These are phyloP conservation scores for Piper longum DNA, from an alignment of 164 flowering plant species.

Conservation along the genomic window DNA sequence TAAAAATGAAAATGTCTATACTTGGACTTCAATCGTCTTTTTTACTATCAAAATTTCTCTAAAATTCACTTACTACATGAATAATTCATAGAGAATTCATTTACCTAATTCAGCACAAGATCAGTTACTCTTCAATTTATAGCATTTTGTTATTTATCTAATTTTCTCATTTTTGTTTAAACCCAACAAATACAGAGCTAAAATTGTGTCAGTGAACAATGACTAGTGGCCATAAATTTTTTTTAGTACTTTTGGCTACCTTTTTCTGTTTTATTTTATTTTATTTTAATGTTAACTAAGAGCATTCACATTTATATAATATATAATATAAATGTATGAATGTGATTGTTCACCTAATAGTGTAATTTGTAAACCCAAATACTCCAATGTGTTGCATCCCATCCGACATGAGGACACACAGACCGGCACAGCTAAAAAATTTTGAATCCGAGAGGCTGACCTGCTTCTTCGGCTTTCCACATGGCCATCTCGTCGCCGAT, in stretches of 20 bases:
- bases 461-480: conserved; percentile 12
- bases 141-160: no score
- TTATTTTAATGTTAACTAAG: background rate
- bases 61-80: background rate
- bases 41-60: background rate
- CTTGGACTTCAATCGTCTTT: background rate
- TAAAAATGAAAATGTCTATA: no score
- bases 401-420: background rate
- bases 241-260: no score
- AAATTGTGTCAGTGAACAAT: no score
- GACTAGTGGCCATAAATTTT: no score
- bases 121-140: no score
- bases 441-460: background rate
- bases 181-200: no score
- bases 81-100: no score
- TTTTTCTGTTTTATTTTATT: no score
- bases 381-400: background rate
- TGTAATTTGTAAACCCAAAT: background rate
- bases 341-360: background rate
- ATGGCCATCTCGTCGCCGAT: conserved; percentile 18
- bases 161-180: no score
- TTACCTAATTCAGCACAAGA: no score
- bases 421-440: background rate
- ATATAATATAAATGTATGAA: background rate
- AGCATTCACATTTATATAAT: background rate